Conservation (phyloP, 2,329 filamentous ascomycete genomes). For the Ascomycota sp. region DNA sequence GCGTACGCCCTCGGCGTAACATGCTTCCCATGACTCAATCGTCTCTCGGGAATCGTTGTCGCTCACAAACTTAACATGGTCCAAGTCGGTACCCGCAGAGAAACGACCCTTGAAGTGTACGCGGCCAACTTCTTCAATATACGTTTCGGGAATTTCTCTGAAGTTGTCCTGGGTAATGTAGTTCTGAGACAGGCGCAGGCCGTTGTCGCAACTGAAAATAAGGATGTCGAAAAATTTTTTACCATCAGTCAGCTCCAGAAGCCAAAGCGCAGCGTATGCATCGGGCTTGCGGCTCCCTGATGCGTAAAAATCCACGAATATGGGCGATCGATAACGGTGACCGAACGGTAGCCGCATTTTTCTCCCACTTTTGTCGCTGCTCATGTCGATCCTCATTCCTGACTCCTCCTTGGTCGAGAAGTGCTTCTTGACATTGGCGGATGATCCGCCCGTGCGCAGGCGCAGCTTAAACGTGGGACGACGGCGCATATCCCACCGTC, state of each 20-base stretch:
- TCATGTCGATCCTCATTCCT: constrained; percentile 27
- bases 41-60: constrained; percentile 85
- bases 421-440: constrained; percentile 44
- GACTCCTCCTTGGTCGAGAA: constrained; percentile 41
- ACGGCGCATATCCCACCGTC: constrained; percentile 38
- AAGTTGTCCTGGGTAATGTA: constrained; percentile 72
- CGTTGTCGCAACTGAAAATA: constrained; percentile 66
- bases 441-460: constrained; percentile 68
- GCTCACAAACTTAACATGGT: constrained; percentile 63
- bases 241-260: constrained; percentile 66
- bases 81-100: constrained; percentile 75
- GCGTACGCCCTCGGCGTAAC: constrained; percentile 70
- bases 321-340: constrained; percentile 71
- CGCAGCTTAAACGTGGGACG: constrained; percentile 52
- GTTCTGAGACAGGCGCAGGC: constrained; percentile 65
- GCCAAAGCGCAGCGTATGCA: constrained; percentile 67
- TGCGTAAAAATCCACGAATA: constrained; percentile 72
- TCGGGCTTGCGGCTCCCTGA: constrained; percentile 48
- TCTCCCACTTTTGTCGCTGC: constrained; percentile 15
- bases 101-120: constrained; percentile 65
- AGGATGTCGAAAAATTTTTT: constrained; percentile 69
- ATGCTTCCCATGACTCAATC: constrained; percentile 87
- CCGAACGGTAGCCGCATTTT: constrained; percentile 67
- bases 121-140: constrained; percentile 62
- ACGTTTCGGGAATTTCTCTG: constrained; percentile 47